phyloP scores from a whole-genome alignment of 352 stramenopile species.

The Phytophthora pistaciae region DNA sequence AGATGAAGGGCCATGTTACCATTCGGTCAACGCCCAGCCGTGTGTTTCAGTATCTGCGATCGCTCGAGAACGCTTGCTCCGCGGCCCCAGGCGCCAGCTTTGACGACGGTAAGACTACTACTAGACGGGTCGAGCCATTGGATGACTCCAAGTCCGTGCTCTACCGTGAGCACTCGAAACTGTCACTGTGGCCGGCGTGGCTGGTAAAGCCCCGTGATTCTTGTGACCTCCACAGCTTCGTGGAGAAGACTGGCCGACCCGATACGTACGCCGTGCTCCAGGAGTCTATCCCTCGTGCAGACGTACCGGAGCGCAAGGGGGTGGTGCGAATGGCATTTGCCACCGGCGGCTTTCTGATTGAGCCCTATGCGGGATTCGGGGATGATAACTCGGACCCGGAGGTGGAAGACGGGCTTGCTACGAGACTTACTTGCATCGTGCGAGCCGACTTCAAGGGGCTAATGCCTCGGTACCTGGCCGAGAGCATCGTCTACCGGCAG shows the following conservation, averaged over 20 bases:
- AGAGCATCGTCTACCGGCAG: slow-evolving; percentile 81
- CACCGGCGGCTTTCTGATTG: slow-evolving; percentile 74
- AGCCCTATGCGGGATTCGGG: slow-evolving; percentile 40
- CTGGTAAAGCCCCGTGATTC: slow-evolving; percentile 83
- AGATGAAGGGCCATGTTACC: slow-evolving; percentile 76
- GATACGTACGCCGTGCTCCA: slow-evolving; percentile 77
- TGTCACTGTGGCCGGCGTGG: slow-evolving; percentile 84
- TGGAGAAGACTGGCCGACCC: slow-evolving; percentile 66
- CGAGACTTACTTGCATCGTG: slow-evolving; percentile 64
- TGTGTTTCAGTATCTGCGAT: slow-evolving; percentile 74
- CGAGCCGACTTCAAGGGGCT: slow-evolving; percentile 68
- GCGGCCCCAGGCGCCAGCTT: slow-evolving; percentile 25
- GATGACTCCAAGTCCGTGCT: slow-evolving; percentile 73
- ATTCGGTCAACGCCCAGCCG: slow-evolving; percentile 51
- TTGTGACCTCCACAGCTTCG: slow-evolving; percentile 83
- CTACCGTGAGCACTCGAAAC: slow-evolving; percentile 71
- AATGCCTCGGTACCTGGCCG: slow-evolving; percentile 74
- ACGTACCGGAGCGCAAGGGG: slow-evolving; percentile 75
- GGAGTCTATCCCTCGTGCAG: slow-evolving; percentile 69
- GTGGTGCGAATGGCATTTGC: slow-evolving; percentile 80
- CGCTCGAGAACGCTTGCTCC: slow-evolving; percentile 53
- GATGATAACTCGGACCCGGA: slow-evolving; percentile 24
- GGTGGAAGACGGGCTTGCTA: slow-evolving; percentile 19
- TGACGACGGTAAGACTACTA: slow-evolving; percentile 40
- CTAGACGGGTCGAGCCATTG: slow-evolving; percentile 71